Evolutionary conservation across 495 filamentous ascomycete species (phyloP), one percentile per base, ranked within the genome.

Genomic region (Neurospora tetrasperma): DNA sequence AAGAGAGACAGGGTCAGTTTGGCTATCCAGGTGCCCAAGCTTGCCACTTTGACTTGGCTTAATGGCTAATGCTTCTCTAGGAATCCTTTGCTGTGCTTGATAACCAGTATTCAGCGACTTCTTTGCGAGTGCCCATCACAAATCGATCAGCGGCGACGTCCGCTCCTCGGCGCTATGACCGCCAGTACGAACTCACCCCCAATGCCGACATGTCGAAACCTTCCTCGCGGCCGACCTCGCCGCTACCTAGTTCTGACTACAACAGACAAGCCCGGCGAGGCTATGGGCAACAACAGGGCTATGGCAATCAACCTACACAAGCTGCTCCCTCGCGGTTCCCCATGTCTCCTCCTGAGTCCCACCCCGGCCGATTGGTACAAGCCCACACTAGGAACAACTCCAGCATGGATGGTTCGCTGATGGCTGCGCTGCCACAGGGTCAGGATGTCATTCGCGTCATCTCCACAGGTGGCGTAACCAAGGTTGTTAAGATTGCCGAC

Each of bases 361-460:
- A 84, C 59, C 75, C 81, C 54, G 83, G 82, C 72, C 86, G 86
- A 71, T 76, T 86, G 74, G 79, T 84, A 77, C 77, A 76, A 74
- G 76, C 79, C 74, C 89, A 90, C 77, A 83, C 85, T 40, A 83
- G 88, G 71, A 89, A 89, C 70, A 90, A 90, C 76, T 89, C 89
- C 42, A 94, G 91, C 78, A 85, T 93, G 73, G 93, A 97, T 77
- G 90, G 89, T 70, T 88, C 93, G 54, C 89, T 93, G 42, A 94
- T 97, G 85, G 90, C 92, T 42, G 87, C 90, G 71, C 85, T 97
- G 71, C 94, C 93, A 35, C 84, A 86, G 46, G 91, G 93, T 77
- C 90, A 93, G 77, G 90, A 92, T 48, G 88, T 96, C 69, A 96
- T 98, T 73, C 88, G 93, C 48, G 92, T 98, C 44, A 97, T 98